Conservation (phyloP, 2,329 filamentous ascomycete genomes). For the Hymenoscyphus scutula region DNA sequence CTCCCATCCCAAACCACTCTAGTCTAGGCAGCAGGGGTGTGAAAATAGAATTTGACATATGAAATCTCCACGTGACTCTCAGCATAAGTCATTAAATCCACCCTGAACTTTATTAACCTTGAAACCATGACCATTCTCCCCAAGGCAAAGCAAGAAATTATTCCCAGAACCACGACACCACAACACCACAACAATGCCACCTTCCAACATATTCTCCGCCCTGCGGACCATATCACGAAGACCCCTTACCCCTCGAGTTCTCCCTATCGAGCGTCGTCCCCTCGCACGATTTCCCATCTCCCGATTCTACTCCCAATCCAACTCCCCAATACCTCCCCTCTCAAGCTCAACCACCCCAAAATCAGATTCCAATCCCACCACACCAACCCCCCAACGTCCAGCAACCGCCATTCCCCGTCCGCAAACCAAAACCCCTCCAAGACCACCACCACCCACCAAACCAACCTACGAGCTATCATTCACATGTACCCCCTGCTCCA, state of each 20-base stretch:
- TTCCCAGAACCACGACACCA: background rate
- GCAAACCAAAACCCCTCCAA: background rate
- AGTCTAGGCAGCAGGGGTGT: too few species aligned
- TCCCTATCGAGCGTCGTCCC: background rate
- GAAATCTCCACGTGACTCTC: too few species aligned
- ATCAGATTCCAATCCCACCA: background rate
- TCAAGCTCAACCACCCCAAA: background rate
- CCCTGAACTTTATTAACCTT: background rate
- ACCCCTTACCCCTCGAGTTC: background rate
- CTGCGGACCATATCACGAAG: constrained; percentile 1
- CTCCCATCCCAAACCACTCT: too few species aligned
- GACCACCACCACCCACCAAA: constrained; percentile 15
- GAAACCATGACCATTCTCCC: too few species aligned
- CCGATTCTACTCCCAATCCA: constrained; percentile 2
- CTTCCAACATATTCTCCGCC: constrained; percentile 8
- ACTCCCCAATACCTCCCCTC: background rate
- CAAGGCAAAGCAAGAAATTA: background rate
- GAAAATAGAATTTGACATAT: too few species aligned
- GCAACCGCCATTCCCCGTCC: background rate
- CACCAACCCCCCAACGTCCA: background rate
- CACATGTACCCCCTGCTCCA: constrained; percentile 83
- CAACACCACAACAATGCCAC: constrained; percentile 13
- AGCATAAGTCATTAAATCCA: too few species aligned
- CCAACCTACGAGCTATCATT: constrained; percentile 87
- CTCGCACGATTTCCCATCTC: constrained; percentile 7